Percentiles rank a stretch among this genome's conserved stretches.
Evolutionary conservation across 2,329 filamentous ascomycete species (phyloP).

Genomic region (Arachnopeziza araneosa): DNA sequence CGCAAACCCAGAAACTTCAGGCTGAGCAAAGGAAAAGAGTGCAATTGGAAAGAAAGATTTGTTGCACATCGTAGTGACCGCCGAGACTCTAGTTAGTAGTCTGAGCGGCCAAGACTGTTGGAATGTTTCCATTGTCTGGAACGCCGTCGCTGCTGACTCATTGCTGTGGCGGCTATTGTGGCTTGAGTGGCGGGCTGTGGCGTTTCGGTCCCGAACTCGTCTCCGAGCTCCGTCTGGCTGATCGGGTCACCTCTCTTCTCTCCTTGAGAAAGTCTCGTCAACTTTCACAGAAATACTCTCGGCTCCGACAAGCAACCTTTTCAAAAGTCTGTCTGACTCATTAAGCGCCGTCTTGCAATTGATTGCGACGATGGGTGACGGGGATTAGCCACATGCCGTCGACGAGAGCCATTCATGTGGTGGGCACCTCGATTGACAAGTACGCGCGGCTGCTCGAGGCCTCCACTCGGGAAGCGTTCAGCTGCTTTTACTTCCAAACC

Average conservation of each 20-base stretch:
- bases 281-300: background rate
- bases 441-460: conserved; percentile 13
- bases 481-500: conserved; percentile 3
- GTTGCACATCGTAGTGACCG: conserved; percentile 16
- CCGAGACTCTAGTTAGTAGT: conserved; percentile 8
- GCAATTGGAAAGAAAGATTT: conserved; percentile 2
- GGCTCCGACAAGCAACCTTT: conserved; percentile 4
- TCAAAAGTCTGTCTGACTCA: conserved; percentile 9
- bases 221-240: background rate
- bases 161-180: background rate
- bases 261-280: background rate
- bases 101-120: background rate
- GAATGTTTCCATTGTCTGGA: background rate
- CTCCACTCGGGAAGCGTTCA: conserved; percentile 9
- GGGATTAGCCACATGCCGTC: conserved; percentile 13
- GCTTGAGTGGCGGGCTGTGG: background rate
- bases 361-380: conserved; percentile 21
- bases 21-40: background rate
- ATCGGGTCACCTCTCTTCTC: background rate
- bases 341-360: background rate
- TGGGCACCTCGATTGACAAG: background rate
- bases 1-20: background rate
- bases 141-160: background rate
- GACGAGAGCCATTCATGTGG: conserved; percentile 5
- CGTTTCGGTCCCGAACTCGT: background rate